Evolutionary conservation across 805 yeast genomes (phyloP).

Genomic region (Pichia manshurica): DNA sequence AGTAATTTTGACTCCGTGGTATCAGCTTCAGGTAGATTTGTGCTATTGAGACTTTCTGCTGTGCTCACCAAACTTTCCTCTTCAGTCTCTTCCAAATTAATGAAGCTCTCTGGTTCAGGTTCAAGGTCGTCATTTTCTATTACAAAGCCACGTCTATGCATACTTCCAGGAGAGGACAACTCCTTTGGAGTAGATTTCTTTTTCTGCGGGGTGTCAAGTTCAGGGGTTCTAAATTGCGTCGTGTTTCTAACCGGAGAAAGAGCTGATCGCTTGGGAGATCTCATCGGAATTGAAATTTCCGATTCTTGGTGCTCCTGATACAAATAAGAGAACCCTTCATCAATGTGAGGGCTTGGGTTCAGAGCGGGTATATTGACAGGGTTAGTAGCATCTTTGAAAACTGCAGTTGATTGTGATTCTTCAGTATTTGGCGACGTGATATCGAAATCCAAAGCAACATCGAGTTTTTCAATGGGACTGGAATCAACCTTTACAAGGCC

Average conservation of each 20-base stretch:
- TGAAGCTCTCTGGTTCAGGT: conserved; percentile 21
- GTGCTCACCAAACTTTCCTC: conserved; percentile 14
- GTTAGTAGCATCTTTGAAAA: neutral
- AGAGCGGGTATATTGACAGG: conserved; percentile 8
- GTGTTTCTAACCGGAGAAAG: conserved; percentile 16
- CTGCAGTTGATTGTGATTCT: conserved; percentile 1
- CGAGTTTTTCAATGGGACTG: conserved; percentile 8
- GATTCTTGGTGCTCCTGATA: conserved; percentile 10
- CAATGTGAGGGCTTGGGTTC: neutral
- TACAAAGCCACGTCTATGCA: conserved; percentile 11
- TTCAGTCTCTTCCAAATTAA: conserved; percentile 19
- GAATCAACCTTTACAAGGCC: conserved; percentile 1
- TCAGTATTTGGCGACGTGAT: neutral
- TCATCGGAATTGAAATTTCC: conserved; percentile 25
- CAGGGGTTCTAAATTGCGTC: conserved; percentile 18
- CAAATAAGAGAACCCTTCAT: neutral
- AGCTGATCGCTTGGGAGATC: conserved; percentile 27
- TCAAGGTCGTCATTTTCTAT: conserved; percentile 12
- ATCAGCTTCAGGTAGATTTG: neutral
- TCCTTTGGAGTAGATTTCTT: conserved; percentile 2
- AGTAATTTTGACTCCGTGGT: neutral
- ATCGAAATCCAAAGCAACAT: conserved; percentile 3
- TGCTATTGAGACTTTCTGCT: neutral
- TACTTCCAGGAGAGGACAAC: conserved; percentile 9
- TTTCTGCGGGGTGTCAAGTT: conserved; percentile 14